Evolutionary conservation across 345 rosid species (phyloP), one percentile per base, ranked within the genome.

Genomic region (Toxicodendron radicans): DNA sequence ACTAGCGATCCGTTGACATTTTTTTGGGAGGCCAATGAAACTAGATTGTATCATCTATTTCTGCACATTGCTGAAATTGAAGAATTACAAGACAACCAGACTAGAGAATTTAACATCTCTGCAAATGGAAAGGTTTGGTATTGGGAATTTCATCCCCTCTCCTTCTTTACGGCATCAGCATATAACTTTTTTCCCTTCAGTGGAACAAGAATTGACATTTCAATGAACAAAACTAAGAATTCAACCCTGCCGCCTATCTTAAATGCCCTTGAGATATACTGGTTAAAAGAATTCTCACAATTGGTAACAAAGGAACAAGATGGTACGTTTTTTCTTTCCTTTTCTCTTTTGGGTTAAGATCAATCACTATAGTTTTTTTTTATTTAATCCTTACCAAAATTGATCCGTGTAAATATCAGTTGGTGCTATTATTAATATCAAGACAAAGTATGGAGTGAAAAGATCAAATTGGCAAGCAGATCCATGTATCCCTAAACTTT

Each of bases 391-490:
- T 27, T 27, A 27, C 30, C 30, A 27, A 27, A 27, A 27, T 27
- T 27, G 2, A 27, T 27, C 30, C 2, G 30, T 27, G 30, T 27
- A 11, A 3, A 30, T 16, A 1, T 24, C 45, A 87, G 91, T 84
- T 79, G 48, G 49, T 66, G 86, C 91, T 12, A 73, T 88, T 3
- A 66, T 48, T 56, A 60, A 41, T 65, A 85, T 85, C 51, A 81
- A 84, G 68, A 71, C 70, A 21, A 51, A 14, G 8, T 85, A 84
- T 65, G 78, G 72, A 38, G 49, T 84, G 68, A 84, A 68, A 21
- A 79, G 32, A 53, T 27, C 30, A 27, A 78, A 79, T 62, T 87
- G 85, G 91, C 84, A 83, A 63, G 89, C 87, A 53, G 91, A 83
- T 82, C 89, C 89, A 56, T 83, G 87, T 33, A 63, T 14, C 75